A percentile compares a stretch with the other conserved stretches of the same genome.
phyloP scores from a whole-genome alignment of 495 filamentous ascomycete species.

The Penicillium waksmanii region DNA sequence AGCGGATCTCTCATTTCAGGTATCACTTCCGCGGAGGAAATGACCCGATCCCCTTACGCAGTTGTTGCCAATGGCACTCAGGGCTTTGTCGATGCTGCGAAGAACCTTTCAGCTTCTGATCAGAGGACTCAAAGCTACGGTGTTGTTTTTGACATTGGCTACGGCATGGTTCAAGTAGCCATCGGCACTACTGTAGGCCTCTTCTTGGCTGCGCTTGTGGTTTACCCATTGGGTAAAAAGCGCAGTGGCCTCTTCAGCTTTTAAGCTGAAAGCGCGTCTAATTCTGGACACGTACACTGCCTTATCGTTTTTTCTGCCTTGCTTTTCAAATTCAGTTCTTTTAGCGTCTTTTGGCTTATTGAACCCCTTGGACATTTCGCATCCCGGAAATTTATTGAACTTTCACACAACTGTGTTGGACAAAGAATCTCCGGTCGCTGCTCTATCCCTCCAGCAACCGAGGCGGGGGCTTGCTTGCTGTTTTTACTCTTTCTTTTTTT shows the following conservation, averaged over 20 bases:
- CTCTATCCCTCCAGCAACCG: constrained; percentile 7
- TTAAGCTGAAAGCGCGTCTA: constrained; percentile 36
- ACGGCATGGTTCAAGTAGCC: constrained; percentile 87
- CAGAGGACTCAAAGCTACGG: constrained; percentile 35
- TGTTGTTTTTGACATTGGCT: constrained; percentile 82
- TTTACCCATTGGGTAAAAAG: constrained; percentile 92
- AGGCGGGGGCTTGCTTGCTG: constrained; percentile 15
- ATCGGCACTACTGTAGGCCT: constrained; percentile 92
- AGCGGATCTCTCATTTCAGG: constrained; percentile 83
- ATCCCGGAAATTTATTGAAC: constrained; percentile 1
- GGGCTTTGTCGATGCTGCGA: constrained; percentile 49
- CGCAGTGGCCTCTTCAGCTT: constrained; percentile 90
- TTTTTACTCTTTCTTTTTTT: not conserved
- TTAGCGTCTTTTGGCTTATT: constrained; percentile 5
- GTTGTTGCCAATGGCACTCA: constrained; percentile 54
- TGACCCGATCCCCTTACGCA: constrained; percentile 57
- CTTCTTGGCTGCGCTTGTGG: constrained; percentile 80
- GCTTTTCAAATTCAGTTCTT: constrained; percentile 2
- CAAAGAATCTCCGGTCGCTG: not conserved
- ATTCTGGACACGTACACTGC: not conserved
- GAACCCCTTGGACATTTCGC: constrained; percentile 10
- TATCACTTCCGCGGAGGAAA: constrained; percentile 78
- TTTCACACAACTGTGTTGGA: not conserved
- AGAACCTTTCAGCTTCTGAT: constrained; percentile 34
- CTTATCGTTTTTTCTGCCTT: not conserved